These are phyloP conservation scores for Balamuthia mandrillaris DNA, from an alignment of 208 protist species.

Conservation along the genomic window DNA sequence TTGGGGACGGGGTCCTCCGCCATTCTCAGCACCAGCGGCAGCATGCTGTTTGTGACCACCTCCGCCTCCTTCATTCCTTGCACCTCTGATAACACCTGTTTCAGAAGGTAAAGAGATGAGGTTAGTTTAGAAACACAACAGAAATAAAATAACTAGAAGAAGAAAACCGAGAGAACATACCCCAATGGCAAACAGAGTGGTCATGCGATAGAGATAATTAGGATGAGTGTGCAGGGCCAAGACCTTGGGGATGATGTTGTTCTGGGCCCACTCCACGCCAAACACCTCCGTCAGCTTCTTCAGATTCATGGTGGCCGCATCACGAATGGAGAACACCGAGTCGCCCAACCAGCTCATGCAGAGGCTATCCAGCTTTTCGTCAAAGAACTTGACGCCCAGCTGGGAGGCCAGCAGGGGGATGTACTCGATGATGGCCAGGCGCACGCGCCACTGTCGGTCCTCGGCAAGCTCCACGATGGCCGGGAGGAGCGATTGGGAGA, in stretches of 20 bases:
- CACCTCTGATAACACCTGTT: conserved; percentile 28
- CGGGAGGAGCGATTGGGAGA: conserved; percentile 75
- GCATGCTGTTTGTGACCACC: conserved; percentile 56
- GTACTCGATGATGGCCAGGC: conserved; percentile 84
- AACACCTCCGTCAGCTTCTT: conserved; percentile 76
- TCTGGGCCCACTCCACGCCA: conserved; percentile 76
- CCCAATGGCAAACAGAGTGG: conserved; percentile 74
- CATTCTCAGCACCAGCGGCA: conserved; percentile 71
- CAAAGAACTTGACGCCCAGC: conserved; percentile 81
- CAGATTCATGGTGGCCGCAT: conserved; percentile 77
- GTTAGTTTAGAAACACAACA: not conserved
- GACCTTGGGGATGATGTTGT: conserved; percentile 77
- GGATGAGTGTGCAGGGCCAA: conserved; percentile 64
- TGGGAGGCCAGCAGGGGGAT: conserved; percentile 78
- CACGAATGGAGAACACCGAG: conserved; percentile 79
- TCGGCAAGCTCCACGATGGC: conserved; percentile 82
- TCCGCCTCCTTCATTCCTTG: conserved; percentile 41
- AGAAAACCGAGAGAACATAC: conserved; percentile 31
- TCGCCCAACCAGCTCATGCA: conserved; percentile 83
- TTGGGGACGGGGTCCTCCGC: conserved; percentile 77
- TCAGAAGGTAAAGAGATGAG: too few species aligned
- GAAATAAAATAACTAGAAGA: not conserved
- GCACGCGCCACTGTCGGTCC: conserved; percentile 85
- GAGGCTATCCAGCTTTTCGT: conserved; percentile 77
- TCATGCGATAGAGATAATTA: conserved; percentile 85